These are phyloP conservation scores for Fusarium bulbicola DNA, from an alignment of 2,329 filamentous ascomycete species.

Conservation along the genomic window DNA sequence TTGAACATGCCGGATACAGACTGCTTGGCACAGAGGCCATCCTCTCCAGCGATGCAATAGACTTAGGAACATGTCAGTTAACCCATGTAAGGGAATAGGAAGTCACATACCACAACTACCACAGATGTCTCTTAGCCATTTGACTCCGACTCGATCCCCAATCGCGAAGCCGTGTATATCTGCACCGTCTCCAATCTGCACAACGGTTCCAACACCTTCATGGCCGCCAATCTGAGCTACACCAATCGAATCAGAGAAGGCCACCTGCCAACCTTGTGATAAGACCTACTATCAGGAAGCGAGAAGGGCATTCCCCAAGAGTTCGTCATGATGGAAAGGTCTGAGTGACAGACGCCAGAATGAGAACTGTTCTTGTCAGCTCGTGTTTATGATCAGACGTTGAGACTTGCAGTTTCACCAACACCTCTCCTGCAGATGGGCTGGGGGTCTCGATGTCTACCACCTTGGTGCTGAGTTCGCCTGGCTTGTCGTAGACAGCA, in stretches of 20 bases:
- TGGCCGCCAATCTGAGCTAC: neutral
- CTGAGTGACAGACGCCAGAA: neutral
- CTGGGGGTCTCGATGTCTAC: neutral
- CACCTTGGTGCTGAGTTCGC: neutral
- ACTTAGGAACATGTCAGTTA: neutral
- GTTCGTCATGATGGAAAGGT: neutral
- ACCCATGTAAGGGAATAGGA: fast-evolving
- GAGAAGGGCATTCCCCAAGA: neutral
- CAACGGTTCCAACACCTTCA: neutral
- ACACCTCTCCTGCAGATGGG: neutral
- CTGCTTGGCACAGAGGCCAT: neutral
- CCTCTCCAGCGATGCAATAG: neutral
- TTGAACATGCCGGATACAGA: neutral
- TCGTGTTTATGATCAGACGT: fast-evolving
- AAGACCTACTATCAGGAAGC: neutral
- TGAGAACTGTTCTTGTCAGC: neutral
- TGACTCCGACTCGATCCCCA: neutral
- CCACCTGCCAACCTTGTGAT: fast-evolving
- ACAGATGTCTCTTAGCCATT: neutral
- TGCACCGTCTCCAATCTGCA: neutral
- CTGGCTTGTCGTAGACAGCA: neutral
- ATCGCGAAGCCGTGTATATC: neutral
- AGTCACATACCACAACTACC: neutral
- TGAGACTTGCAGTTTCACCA: neutral
- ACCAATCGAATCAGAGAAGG: fast-evolving